These are phyloP conservation scores for Globisporangium megalacanthum DNA, from an alignment of 352 stramenopile species.

Conservation along the genomic window DNA sequence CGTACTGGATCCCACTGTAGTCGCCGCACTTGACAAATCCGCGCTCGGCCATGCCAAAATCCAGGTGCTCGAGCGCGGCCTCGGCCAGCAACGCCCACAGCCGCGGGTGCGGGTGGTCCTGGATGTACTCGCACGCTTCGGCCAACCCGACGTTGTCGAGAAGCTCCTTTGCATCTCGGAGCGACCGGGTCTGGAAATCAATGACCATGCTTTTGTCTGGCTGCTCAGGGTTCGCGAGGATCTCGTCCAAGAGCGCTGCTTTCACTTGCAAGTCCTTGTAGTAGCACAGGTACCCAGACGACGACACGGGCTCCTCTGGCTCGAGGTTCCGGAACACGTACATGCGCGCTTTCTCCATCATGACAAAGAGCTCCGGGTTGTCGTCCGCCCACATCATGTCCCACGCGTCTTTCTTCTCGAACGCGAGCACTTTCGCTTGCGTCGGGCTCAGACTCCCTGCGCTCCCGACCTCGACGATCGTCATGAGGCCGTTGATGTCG, in stretches of 20 bases:
- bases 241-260: conserved; percentile 78
- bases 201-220: conserved; percentile 77
- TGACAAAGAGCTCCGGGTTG: conserved; percentile 89
- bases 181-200: conserved; percentile 84
- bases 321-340: conserved; percentile 84
- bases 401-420: conserved; percentile 89
- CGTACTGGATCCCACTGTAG: conserved; percentile 92
- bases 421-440: conserved; percentile 66
- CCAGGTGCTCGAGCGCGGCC: conserved; percentile 83
- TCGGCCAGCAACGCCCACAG: conserved; percentile 88
- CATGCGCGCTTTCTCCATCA: conserved; percentile 92
- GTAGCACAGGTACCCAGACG: conserved; percentile 83
- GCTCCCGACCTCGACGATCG: conserved; percentile 77
- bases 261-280: conserved; percentile 89
- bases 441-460: conserved; percentile 53
- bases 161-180: conserved; percentile 85
- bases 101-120: conserved; percentile 79
- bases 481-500: conserved; percentile 86
- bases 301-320: conserved; percentile 87
- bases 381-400: conserved; percentile 91
- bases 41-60: conserved; percentile 90
- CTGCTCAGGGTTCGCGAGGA: conserved; percentile 77
- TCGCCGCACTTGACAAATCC: conserved; percentile 90
- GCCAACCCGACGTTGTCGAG: conserved; percentile 77
- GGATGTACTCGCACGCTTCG: conserved; percentile 79